Evolutionary conservation across 208 protist genomes (phyloP).

Genomic region (Chromosphaera perkinsii): DNA sequence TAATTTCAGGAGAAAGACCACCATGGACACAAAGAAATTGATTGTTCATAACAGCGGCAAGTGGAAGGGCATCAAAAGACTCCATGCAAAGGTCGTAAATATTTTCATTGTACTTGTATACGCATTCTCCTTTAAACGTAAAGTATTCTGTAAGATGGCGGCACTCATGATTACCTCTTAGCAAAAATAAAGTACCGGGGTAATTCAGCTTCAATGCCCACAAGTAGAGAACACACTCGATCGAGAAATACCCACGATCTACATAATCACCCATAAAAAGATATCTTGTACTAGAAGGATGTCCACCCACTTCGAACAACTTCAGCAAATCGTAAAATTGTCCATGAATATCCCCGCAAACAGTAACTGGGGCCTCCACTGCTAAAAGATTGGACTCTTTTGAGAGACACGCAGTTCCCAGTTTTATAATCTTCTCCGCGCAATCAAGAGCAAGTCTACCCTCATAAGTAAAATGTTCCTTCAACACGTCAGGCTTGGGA

Average conservation of each 20-base stretch:
- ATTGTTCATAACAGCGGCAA: constrained; percentile 66
- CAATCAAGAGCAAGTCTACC: constrained; percentile 12
- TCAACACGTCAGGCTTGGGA: constrained; percentile 12
- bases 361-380: constrained; percentile 28
- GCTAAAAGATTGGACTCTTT: constrained; percentile 23
- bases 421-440: constrained; percentile 3
- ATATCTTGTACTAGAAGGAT: constrained; percentile 57
- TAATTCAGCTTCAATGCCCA: constrained; percentile 85
- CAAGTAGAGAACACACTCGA: constrained; percentile 72
- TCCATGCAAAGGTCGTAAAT: constrained; percentile 58
- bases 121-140: constrained; percentile 87
- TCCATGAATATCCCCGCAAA: constrained; percentile 85
- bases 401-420: background rate
- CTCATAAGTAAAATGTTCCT: constrained; percentile 25
- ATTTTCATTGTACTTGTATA: constrained; percentile 60
- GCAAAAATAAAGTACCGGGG: constrained; percentile 75
- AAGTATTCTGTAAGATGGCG: constrained; percentile 92
- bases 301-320: constrained; percentile 59
- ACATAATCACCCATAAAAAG: constrained; percentile 92
- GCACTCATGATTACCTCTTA: constrained; percentile 95
- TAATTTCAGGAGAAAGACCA: constrained; percentile 31
- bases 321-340: constrained; percentile 93
- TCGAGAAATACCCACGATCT: constrained; percentile 70
- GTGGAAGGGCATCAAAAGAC: constrained; percentile 65
- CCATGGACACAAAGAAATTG: constrained; percentile 62